These are phyloP conservation scores for Pseudocercospora eumusae DNA, from an alignment of 2,329 filamentous ascomycete species.

Conservation along the genomic window DNA sequence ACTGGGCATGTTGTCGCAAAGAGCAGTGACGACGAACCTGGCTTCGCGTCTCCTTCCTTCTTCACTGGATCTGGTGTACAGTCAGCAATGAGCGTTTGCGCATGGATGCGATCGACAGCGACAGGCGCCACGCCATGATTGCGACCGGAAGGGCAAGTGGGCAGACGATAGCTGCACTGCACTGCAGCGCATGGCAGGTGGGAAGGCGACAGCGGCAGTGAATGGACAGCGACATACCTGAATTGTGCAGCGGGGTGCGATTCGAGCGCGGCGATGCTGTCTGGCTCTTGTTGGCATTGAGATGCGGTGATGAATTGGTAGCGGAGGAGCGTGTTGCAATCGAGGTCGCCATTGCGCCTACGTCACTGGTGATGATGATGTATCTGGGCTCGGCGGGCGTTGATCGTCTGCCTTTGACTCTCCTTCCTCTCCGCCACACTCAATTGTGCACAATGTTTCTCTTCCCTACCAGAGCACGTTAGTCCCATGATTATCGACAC, in stretches of 20 bases:
- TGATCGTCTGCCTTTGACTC: conserved; percentile 11
- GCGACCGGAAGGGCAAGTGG: conserved; percentile 8
- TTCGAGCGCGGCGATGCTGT: conserved; percentile 35
- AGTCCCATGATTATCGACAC: neutral
- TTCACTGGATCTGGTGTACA: conserved; percentile 23
- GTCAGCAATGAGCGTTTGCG: conserved; percentile 21
- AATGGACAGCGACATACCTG: conserved; percentile 32
- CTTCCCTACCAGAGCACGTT: neutral
- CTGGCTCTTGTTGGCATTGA: conserved; percentile 26
- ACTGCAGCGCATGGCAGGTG: conserved; percentile 8
- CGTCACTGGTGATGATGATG: conserved; percentile 9
- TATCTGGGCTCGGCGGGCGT: conserved; percentile 9
- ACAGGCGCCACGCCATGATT: neutral
- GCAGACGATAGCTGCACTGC: neutral
- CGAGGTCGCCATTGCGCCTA: conserved; percentile 25
- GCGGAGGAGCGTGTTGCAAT: conserved; percentile 30
- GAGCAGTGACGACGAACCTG: conserved; percentile 23
- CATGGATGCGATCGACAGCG: neutral
- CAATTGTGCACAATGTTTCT: neutral
- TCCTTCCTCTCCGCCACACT: conserved; percentile 7
- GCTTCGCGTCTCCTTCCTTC: conserved; percentile 27
- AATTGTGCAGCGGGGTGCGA: conserved; percentile 26
- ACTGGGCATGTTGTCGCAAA: conserved; percentile 6
- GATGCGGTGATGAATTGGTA: conserved; percentile 36
- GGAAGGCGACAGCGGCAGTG: neutral